Evolutionary conservation across 495 filamentous ascomycete genomes (phyloP).

Genomic region (Hypomontagnella submonticulosa): DNA sequence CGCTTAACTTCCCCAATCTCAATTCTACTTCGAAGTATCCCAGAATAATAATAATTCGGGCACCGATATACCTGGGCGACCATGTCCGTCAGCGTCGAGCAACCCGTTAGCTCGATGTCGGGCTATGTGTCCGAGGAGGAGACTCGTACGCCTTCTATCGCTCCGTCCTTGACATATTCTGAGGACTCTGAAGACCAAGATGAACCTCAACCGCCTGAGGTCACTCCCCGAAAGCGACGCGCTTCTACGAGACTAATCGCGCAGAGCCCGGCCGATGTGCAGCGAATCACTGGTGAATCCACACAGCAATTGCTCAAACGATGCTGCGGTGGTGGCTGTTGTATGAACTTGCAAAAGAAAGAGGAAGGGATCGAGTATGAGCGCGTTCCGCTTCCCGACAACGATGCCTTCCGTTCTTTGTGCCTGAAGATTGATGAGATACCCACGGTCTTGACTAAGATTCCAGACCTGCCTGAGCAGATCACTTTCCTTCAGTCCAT

Average conservation of each 20-base stretch:
- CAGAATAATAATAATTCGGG: neutral
- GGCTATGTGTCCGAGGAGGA: constrained; percentile 54
- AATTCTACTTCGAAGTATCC: neutral
- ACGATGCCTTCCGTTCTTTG: constrained; percentile 83
- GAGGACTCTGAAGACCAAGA: constrained; percentile 60
- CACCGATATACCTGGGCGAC: constrained; percentile 8
- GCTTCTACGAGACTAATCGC: constrained; percentile 85
- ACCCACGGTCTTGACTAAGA: constrained; percentile 73
- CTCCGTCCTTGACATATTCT: constrained; percentile 63
- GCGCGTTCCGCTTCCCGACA: constrained; percentile 75
- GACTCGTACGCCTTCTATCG: constrained; percentile 49
- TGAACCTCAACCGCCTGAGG: constrained; percentile 42
- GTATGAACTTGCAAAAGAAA: constrained; percentile 71
- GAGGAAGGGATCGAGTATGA: constrained; percentile 65
- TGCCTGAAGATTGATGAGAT: constrained; percentile 79
- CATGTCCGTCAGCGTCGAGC: constrained; percentile 38
- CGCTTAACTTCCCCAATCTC: constrained; percentile 4
- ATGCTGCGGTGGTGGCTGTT: constrained; percentile 97
- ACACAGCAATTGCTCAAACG: constrained; percentile 70
- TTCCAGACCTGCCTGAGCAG: constrained; percentile 76
- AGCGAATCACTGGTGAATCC: constrained; percentile 71
- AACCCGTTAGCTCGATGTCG: constrained; percentile 35
- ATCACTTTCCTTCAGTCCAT: constrained; percentile 72
- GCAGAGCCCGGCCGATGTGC: constrained; percentile 77
- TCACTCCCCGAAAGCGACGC: constrained; percentile 64